These are phyloP conservation scores for Alloascoidea hylecoeti DNA, from an alignment of 805 yeast species.

Conservation along the genomic window DNA sequence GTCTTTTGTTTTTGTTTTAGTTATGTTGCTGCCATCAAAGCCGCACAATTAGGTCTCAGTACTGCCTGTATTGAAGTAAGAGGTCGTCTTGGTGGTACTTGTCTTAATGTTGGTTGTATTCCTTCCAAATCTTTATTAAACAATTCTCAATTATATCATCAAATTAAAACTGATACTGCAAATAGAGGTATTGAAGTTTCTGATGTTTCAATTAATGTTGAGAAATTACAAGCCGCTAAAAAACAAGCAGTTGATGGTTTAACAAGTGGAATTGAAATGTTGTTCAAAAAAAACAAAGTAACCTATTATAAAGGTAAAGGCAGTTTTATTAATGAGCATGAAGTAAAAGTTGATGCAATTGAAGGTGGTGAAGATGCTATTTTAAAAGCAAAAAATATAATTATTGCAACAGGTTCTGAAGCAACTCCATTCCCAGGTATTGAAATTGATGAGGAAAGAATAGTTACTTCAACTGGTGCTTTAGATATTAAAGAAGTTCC, in stretches of 20 bases:
- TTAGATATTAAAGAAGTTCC: slow-evolving; percentile 80
- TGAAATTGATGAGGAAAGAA: slow-evolving; percentile 90
- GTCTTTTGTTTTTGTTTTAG: slow-evolving; percentile 2
- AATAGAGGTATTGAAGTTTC: slow-evolving; percentile 84
- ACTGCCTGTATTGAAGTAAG: slow-evolving; percentile 97
- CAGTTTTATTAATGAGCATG: slow-evolving; percentile 70
- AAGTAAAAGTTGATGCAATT: slow-evolving; percentile 66
- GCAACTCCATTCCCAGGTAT: slow-evolving; percentile 98
- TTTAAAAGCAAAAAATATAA: slow-evolving; percentile 73
- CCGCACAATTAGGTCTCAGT: slow-evolving; percentile 89
- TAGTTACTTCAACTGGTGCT: slow-evolving; percentile 92
- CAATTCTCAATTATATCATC: slow-evolving; percentile 89
- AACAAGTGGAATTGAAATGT: slow-evolving; percentile 88
- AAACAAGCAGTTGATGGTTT: slow-evolving; percentile 79
- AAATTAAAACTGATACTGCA: slow-evolving; percentile 71
- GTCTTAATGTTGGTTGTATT: slow-evolving; percentile 97
- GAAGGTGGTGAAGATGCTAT: slow-evolving; percentile 69
- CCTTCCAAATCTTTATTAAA: slow-evolving; percentile 93
- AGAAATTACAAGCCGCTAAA: slow-evolving; percentile 79
- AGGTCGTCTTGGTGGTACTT: slow-evolving; percentile 94
- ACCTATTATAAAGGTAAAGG: slow-evolving; percentile 91
- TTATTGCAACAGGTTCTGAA: slow-evolving; percentile 97
- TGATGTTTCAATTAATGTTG: slow-evolving; percentile 64
- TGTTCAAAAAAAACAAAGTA: slow-evolving; percentile 92
- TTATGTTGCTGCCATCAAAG: slow-evolving; percentile 88